Evolutionary conservation across 805 yeast species (phyloP), one percentile per base, ranked within the genome.

Genomic region (Pichia paraexigua): DNA sequence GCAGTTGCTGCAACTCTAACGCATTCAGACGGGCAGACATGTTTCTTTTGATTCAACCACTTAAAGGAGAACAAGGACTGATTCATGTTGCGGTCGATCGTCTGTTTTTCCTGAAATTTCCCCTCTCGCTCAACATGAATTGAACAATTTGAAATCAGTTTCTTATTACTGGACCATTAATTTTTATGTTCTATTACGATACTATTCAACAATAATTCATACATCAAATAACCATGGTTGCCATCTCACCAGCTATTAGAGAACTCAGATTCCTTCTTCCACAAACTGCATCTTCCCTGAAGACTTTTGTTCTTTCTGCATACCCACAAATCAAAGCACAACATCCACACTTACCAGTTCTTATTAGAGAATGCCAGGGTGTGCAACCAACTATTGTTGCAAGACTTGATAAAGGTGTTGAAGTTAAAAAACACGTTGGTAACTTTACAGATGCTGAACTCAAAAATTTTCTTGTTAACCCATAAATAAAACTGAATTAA

Each of bases 191-290:
- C 12, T 13, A 13, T 15, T 18, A 25, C 27, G 11, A 18, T 17
- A n/a, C 12, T 18, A 10, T 28, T 18, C 12, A 28, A 43, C 40
- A 20, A n/a, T 9, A 5, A 20, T 15, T 5, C 47, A 32, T 7
- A 35, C 8, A 28, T 9, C 42, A 45, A 9, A 24, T 12, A 30
- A 22, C 30, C 44, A 51, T 47, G 50, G 53, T 49, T 25, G 52
- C 52, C 17, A 51, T 51, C 37, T 79, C 83, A n/a, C 65, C 70
- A 35, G 77, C 86, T 12, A 76, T 87, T 57, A 86, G 76, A 65
- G 96, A 88, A 73, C 74, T 88, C 63, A 79, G 96, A 68, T 85
- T 87, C 70, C 89, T 87, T 63, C 74, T 87, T 57, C 83, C 89
- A 32, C 94, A 85, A 68, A 76, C 83, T n/a, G 79, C 80, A 56